Percentiles rank a stretch among this genome's conserved stretches.
Evolutionary conservation across 2,329 filamentous ascomycete genomes (phyloP).

Genomic region (Clonostachys chloroleuca): DNA sequence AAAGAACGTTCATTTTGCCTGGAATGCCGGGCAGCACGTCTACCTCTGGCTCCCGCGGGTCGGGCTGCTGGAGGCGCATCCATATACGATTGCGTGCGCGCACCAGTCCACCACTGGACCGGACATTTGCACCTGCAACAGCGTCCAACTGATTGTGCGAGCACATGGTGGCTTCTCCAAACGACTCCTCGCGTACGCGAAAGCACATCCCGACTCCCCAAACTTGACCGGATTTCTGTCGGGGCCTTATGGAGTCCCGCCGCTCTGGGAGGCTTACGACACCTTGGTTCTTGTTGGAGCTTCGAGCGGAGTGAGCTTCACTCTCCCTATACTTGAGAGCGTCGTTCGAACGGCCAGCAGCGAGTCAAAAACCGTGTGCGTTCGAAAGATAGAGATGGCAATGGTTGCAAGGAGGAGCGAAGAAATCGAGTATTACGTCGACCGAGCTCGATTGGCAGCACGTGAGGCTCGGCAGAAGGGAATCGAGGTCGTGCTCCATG

Average conservation of each 20-base stretch:
- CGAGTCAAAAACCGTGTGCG: neutral
- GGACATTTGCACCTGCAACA: conserved; percentile 2
- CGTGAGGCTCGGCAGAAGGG: neutral
- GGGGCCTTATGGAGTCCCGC: conserved; percentile 10
- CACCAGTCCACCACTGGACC: conserved; percentile 35
- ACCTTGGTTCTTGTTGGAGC: conserved; percentile 11
- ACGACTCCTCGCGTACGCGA: conserved; percentile 12
- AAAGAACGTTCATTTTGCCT: conserved; percentile 11
- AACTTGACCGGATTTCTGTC: conserved; percentile 9
- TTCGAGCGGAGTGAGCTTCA: conserved; percentile 14
- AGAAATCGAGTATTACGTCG: neutral
- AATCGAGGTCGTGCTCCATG: neutral
- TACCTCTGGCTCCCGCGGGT: conserved; percentile 15
- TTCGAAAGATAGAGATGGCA: neutral
- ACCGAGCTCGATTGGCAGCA: neutral
- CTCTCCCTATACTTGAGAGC: conserved; percentile 12
- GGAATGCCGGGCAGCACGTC: conserved; percentile 16
- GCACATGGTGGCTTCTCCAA: conserved; percentile 13
- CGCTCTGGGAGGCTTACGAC: conserved; percentile 15
- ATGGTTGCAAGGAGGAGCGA: conserved; percentile 7
- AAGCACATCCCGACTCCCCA: conserved; percentile 4
- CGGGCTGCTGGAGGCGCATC: conserved; percentile 13
- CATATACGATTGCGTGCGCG: conserved; percentile 13
- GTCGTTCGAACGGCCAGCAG: conserved; percentile 4
- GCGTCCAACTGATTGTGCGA: conserved; percentile 13